These are phyloP conservation scores for Dendrobium officinale DNA, from an alignment of 106 monocot species.

Conservation along the genomic window DNA sequence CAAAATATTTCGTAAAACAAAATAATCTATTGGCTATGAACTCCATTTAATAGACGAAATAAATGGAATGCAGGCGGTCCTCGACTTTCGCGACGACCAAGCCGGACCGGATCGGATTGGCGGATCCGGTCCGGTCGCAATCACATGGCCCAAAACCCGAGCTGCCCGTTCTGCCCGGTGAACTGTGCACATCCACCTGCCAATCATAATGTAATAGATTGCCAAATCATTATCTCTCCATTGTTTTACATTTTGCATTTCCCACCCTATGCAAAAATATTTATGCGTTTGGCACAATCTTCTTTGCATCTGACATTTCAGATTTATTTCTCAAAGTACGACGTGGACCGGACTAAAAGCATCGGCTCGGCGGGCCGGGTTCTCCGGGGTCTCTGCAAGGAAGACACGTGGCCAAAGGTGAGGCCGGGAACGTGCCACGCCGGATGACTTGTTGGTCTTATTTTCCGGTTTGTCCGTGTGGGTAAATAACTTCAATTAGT, in stretches of 20 bases:
- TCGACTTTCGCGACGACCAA: not conserved
- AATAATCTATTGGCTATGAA: too few relatives aligned
- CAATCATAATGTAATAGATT: conserved; percentile 1
- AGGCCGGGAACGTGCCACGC: too few relatives aligned
- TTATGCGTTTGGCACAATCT: not conserved
- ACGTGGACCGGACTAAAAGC: not conserved
- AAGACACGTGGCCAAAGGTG: not conserved
- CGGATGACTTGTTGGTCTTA: too few relatives aligned
- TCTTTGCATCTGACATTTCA: too few relatives aligned
- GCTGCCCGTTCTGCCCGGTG: not conserved
- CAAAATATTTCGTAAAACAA: too few relatives aligned
- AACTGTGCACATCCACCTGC: not conserved
- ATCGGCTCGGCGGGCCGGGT: not conserved
- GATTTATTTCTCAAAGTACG: not conserved
- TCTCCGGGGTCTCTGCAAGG: not conserved
- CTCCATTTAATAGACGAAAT: not conserved
- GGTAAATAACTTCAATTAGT: too few relatives aligned
- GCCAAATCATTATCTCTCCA: not conserved
- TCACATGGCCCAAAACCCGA: not conserved
- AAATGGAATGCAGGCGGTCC: not conserved
- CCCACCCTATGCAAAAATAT: not conserved
- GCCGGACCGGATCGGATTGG: not conserved
- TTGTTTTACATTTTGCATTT: not conserved
- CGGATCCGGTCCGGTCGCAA: conserved; percentile 3
- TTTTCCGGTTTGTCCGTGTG: too few relatives aligned